A percentile compares a stretch with the other conserved stretches of the same genome.
Evolutionary conservation across 257 asterid genomes (phyloP).

Genomic region (Marsdenia floribunda): DNA sequence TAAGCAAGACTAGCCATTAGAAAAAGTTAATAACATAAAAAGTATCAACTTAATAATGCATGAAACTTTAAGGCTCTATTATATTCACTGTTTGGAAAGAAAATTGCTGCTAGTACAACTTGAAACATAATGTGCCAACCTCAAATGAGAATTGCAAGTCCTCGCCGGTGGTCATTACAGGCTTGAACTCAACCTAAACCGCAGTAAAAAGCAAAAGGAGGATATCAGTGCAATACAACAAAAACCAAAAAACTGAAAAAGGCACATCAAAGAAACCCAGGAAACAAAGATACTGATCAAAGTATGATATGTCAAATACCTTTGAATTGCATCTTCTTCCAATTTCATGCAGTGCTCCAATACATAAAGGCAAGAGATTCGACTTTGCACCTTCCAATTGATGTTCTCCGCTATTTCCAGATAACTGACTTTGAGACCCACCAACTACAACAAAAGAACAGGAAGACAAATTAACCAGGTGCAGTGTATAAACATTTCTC

Average conservation of each 20-base stretch:
- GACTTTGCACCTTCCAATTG: conserved; percentile 55
- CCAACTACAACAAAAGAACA: conserved; percentile 37
- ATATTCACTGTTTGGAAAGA: background rate
- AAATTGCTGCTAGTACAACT: background rate
- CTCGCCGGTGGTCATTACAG: conserved; percentile 56
- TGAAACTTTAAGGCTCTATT: background rate
- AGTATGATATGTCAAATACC: conserved; percentile 31
- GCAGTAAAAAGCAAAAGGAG: conserved; percentile 6
- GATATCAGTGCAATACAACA: background rate
- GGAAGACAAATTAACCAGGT: background rate
- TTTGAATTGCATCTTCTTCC: conserved; percentile 83
- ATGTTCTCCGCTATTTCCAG: conserved; percentile 38
- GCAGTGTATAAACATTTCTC: too few species aligned
- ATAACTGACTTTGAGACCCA: conserved; percentile 32
- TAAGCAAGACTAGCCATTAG: background rate
- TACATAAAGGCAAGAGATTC: conserved; percentile 46
- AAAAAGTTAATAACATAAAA: background rate
- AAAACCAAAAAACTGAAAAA: background rate
- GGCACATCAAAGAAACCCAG: background rate
- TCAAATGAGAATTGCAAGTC: conserved; percentile 80
- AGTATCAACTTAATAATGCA: background rate
- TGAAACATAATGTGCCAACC: conserved; percentile 39
- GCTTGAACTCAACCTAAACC: conserved; percentile 76
- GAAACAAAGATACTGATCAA: background rate
- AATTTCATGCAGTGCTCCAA: conserved; percentile 82